Base-by-base conservation (phyloP, 192 early-diverging fungal species). In the Funneliformis mosseae region DNA sequence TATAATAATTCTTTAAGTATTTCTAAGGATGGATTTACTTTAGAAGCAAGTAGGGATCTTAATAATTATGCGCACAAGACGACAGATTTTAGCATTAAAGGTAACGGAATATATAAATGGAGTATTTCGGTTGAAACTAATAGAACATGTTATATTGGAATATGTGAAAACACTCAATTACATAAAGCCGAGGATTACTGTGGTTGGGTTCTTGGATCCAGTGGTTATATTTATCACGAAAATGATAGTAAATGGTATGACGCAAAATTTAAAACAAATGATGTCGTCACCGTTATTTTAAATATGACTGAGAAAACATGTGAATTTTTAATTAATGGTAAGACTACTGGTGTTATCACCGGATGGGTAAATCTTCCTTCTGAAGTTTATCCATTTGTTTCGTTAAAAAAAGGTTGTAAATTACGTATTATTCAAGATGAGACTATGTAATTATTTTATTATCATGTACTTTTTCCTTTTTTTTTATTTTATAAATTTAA, bases 291-390 rank as follows among this genome's bases (percentile, higher is more conserved):
- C 21, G 28, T 81, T 39, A 45, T 76, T 75, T 27, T 81, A 7
- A 61, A 81, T 33, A 81, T 81, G 80, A 81, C 46, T 16, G 46
- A 72, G 42, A 45, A 75, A 46, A 77, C 80, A 9, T 60, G 33
- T 28, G 45, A 21, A 0, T 75, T 74, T 10, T 62, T 73, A 0
- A 76, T 81, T 42, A 74, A 81, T 48, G 80, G 71, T 21, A 43
- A 50, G 6, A 77, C 23, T 16, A 66, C 61, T 64, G 21, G 28
- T 5, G 33, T 62, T 41, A 0, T 55, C 18, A 18, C 48, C 10
- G 80, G 50, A 10, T 81, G 43, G 45, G 18, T 8, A 18, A 42
- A 50, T 76, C 38, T 74, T 14, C 70, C 80, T 25, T 43, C 45
- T 27, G 63, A 75, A 59, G 27, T 81, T 11, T 61, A 77, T 43